These are phyloP conservation scores for Vitis rupestris DNA, from an alignment of 164 flowering plant species.

Conservation along the genomic window DNA sequence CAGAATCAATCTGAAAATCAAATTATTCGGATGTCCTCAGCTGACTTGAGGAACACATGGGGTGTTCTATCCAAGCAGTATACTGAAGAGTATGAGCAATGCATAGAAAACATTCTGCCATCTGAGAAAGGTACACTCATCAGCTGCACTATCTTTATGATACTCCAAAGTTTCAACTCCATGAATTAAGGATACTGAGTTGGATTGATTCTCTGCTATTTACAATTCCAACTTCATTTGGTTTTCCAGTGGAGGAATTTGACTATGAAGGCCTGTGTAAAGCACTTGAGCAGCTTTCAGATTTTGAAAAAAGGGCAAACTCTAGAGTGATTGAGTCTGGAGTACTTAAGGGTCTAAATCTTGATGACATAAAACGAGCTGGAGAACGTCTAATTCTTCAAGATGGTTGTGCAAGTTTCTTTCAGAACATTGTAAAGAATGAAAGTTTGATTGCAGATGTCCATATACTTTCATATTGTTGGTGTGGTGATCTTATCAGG, in stretches of 20 bases:
- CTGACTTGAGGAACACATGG: slow-evolving; percentile 82
- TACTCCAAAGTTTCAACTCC: not conserved
- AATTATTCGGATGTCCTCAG: slow-evolving; percentile 60
- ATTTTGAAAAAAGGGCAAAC: slow-evolving; percentile 82
- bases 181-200: not conserved
- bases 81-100: slow-evolving; percentile 88
- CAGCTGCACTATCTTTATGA: not conserved
- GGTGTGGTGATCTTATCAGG: slow-evolving; percentile 92
- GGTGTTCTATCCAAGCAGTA: slow-evolving; percentile 68
- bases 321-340: slow-evolving; percentile 72
- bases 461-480: slow-evolving; percentile 83
- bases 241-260: slow-evolving; percentile 53
- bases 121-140: slow-evolving; percentile 46
- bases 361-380: slow-evolving; percentile 78
- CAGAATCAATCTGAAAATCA: slow-evolving; percentile 39
- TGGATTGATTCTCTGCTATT: not conserved
- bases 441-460: slow-evolving; percentile 52
- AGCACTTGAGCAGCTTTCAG: slow-evolving; percentile 69
- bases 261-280: slow-evolving; percentile 49
- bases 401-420: slow-evolving; percentile 22
- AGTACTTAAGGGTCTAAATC: slow-evolving; percentile 74
- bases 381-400: slow-evolving; percentile 72
- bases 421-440: slow-evolving; percentile 47
- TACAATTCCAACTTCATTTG: slow-evolving; percentile 7
- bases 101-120: slow-evolving; percentile 69